Evolutionary conservation across 1,284 basidiomycete genomes (phyloP), one percentile per base, ranked within the genome.

Genomic region (Uromyces viciae-fabae): DNA sequence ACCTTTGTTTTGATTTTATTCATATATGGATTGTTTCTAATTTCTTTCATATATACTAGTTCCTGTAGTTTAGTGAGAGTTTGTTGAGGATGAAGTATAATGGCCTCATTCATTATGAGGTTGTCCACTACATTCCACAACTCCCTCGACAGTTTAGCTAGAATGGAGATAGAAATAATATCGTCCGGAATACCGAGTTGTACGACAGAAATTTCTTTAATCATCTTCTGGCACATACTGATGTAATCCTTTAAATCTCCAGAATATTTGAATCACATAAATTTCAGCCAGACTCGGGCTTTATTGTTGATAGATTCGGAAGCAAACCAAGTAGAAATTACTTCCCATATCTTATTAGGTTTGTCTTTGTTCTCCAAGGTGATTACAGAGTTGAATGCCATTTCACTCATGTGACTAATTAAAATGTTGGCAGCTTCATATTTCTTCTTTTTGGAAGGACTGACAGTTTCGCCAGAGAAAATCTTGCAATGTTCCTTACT

Each of bases 71-170:
- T n/a, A 28, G 5, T 64, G 11, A 28, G 1, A 36, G 60, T 64
- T 8, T 14, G n/a, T 15, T 14, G 5, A 5, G 19, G 54, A 56
- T n/a, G 31, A 28, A 8, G 22, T 5, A 56, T n/a, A 22, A 56
- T 56, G 8, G 54, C 22, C 36, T 60, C 58, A 33, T 60, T 60
- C 58, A 60, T 31, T 15, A 60, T 60, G 8, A 60, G 31, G 22
- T 60, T 28, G 58, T 60, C 58, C 14, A 60, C 58, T 33, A 60
- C 58, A 60, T 60, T 60, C 58, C 58, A 60, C 9, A 33, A 60
- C 5, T 60, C 58, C 14, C 25, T 28, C 8, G 58, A 15, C 4
- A 60, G 25, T 60, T 60, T 60, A 5, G 58, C 58, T 3, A 60
- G 58, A 19, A 60, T 60, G 17, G 60, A 38, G 33, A 38, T 64